Percentiles rank a stretch among this genome's conserved stretches.
These are phyloP conservation scores for Melastoma candidum DNA, from an alignment of 441 rosid species.

Conservation along the genomic window DNA sequence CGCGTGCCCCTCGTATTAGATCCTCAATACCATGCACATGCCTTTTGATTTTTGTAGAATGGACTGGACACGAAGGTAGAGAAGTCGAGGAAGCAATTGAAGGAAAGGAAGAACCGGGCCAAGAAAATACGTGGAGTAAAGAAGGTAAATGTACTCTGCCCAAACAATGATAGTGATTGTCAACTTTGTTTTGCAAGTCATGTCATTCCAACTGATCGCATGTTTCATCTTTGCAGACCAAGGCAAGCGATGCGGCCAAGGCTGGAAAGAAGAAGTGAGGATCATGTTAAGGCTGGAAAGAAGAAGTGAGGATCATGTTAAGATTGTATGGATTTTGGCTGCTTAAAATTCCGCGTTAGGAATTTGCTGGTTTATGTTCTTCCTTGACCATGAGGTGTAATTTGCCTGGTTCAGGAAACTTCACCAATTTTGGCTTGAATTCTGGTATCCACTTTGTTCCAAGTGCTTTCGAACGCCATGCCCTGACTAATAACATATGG, in stretches of 20 bases:
- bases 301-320: neutral
- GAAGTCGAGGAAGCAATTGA: slow-evolving; percentile 80
- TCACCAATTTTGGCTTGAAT: too few species aligned
- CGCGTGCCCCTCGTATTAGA: too few species aligned
- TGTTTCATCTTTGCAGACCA: slow-evolving; percentile 4
- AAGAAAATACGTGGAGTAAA: slow-evolving; percentile 87
- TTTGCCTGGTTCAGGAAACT: too few species aligned
- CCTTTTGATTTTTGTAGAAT: slow-evolving; percentile 34
- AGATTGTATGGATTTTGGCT: too few species aligned
- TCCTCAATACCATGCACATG: neutral
- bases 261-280: slow-evolving; percentile 8
- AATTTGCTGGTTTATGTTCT: too few species aligned
- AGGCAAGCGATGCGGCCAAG: slow-evolving; percentile 11
- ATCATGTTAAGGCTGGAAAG: slow-evolving; percentile 2
- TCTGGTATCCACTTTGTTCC: too few species aligned
- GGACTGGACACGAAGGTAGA: slow-evolving; percentile 81
- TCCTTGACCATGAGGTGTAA: too few species aligned
- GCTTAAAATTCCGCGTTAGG: too few species aligned
- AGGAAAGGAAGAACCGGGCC: slow-evolving; percentile 82
- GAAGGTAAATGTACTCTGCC: slow-evolving; percentile 19
- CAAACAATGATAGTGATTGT: neutral
- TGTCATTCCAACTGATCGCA: neutral
- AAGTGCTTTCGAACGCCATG: too few species aligned
- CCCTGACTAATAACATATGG: too few species aligned
- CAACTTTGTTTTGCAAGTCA: neutral